Evolutionary conservation across 2,329 filamentous ascomycete genomes (phyloP).

Genomic region (Fusarium transvaalense): DNA sequence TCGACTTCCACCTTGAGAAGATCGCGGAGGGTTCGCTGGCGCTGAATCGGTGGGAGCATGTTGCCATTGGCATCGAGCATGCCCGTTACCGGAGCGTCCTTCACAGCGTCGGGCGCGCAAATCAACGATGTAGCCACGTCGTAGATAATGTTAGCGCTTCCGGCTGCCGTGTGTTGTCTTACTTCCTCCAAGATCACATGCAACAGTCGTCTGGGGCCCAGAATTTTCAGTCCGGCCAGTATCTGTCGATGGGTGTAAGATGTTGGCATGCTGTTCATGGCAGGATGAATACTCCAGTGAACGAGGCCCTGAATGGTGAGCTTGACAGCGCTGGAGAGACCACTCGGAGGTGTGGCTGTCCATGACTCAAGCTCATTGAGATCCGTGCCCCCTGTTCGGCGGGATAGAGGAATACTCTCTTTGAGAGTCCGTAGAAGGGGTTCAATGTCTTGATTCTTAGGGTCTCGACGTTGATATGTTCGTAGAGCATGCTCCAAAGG

Average conservation of each 20-base stretch:
- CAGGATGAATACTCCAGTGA: constrained; percentile 73
- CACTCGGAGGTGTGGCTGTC: constrained; percentile 68
- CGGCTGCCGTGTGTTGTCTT: constrained; percentile 69
- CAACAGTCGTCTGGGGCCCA: constrained; percentile 73
- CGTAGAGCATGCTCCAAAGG: constrained; percentile 76
- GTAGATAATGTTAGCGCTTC: constrained; percentile 71
- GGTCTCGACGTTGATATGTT: constrained; percentile 74
- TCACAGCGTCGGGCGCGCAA: constrained; percentile 72
- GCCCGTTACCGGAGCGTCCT: constrained; percentile 54
- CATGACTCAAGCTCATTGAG: constrained; percentile 77
- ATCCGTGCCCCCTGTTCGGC: constrained; percentile 72
- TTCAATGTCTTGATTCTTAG: constrained; percentile 76
- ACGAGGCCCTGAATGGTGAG: constrained; percentile 72
- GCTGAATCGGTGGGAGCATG: constrained; percentile 56
- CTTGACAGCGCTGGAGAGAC: constrained; percentile 69
- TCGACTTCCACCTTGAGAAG: constrained; percentile 70
- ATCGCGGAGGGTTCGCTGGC: constrained; percentile 68
- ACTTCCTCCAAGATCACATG: constrained; percentile 75
- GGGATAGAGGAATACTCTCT: constrained; percentile 67
- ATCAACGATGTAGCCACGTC: constrained; percentile 78
- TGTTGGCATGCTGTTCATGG: constrained; percentile 67
- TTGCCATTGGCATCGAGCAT: constrained; percentile 54
- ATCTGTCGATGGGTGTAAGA: constrained; percentile 80
- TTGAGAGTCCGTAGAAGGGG: constrained; percentile 76
- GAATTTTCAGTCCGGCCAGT: constrained; percentile 69